Evolutionary conservation across 2,329 filamentous ascomycete species (phyloP).

Genomic region (Colletotrichum tanaceti): DNA sequence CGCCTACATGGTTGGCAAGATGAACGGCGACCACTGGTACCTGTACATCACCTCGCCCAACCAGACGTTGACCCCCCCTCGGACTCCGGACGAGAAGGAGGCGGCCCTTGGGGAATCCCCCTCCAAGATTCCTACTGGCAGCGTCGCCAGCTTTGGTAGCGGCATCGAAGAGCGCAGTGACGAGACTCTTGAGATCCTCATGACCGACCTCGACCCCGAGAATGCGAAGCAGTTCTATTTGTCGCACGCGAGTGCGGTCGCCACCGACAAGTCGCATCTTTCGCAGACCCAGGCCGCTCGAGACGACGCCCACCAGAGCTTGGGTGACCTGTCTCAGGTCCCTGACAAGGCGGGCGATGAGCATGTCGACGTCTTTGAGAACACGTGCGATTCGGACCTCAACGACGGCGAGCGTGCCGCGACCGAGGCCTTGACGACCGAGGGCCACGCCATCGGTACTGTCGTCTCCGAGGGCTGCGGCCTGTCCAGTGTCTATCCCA

Average conservation of each 20-base stretch:
- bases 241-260: conserved; percentile 85
- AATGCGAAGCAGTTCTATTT: conserved; percentile 78
- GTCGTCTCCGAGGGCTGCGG: conserved; percentile 92
- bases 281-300: conserved; percentile 74
- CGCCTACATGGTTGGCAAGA: conserved; percentile 99
- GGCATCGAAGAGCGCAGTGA: conserved; percentile 67
- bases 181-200: conserved; percentile 80
- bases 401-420: conserved; percentile 69
- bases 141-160: conserved; percentile 49
- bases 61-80: conserved; percentile 81
- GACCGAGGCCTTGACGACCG: conserved; percentile 83
- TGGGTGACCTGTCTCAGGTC: conserved; percentile 67
- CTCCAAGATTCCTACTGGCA: conserved; percentile 67
- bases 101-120: conserved; percentile 44
- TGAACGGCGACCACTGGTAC: conserved; percentile 99
- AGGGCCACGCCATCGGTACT: conserved; percentile 92
- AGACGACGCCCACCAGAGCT: conserved; percentile 67
- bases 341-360: conserved; percentile 61
- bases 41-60: conserved; percentile 94
- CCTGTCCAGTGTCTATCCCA: conserved; percentile 88
- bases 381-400: conserved; percentile 65
- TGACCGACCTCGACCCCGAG: conserved; percentile 77
- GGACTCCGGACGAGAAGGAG: conserved; percentile 70
- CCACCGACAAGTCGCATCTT: conserved; percentile 77
- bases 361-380: conserved; percentile 83